Conservation (phyloP, 2,329 filamentous ascomycete species). For the Cladophialophora carrionii region DNA sequence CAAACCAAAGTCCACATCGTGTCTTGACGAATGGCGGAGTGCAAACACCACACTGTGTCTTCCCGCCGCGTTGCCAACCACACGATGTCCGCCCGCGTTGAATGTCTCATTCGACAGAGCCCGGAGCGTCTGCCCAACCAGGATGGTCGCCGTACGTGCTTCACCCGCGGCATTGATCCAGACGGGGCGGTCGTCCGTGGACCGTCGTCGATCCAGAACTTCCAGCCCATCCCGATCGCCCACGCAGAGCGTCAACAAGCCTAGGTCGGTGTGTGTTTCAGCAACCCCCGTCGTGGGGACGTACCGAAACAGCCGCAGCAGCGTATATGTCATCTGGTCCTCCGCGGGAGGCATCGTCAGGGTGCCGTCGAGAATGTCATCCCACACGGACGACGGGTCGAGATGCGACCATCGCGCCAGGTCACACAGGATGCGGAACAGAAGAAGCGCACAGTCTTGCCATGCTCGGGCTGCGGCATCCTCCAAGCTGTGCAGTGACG, state of each 20-base stretch:
- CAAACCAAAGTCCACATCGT: slow-evolving; percentile 36
- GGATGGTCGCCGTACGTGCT: slow-evolving; percentile 26
- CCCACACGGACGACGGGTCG: slow-evolving; percentile 33
- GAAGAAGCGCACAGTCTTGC: slow-evolving; percentile 31
- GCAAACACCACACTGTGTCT: slow-evolving; percentile 40
- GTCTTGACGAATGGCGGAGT: slow-evolving; percentile 36
- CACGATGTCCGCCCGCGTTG: slow-evolving; percentile 39
- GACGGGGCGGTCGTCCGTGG: slow-evolving; percentile 3
- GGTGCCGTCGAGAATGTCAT: slow-evolving; percentile 37
- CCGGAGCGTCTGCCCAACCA: slow-evolving; percentile 38
- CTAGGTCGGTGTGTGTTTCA: slow-evolving; percentile 39
- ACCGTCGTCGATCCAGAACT: slow-evolving; percentile 31
- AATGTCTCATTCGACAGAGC: slow-evolving; percentile 33
- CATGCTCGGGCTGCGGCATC: slow-evolving; percentile 32
- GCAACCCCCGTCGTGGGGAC: slow-evolving; percentile 37
- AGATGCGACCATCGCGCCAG: slow-evolving; percentile 36
- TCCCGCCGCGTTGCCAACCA: slow-evolving; percentile 37
- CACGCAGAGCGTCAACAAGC: slow-evolving; percentile 41
- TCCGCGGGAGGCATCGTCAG: slow-evolving; percentile 28
- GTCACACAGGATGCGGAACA: slow-evolving; percentile 40
- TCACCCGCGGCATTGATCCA: slow-evolving; percentile 34
- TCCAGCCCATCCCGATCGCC: slow-evolving; percentile 39
- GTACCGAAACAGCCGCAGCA: slow-evolving; percentile 41
- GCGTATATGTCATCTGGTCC: slow-evolving; percentile 31
- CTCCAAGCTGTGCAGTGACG: slow-evolving; percentile 9